Base-by-base conservation (phyloP, 2,329 filamentous ascomycete species). In the Xylaria sp. region DNA sequence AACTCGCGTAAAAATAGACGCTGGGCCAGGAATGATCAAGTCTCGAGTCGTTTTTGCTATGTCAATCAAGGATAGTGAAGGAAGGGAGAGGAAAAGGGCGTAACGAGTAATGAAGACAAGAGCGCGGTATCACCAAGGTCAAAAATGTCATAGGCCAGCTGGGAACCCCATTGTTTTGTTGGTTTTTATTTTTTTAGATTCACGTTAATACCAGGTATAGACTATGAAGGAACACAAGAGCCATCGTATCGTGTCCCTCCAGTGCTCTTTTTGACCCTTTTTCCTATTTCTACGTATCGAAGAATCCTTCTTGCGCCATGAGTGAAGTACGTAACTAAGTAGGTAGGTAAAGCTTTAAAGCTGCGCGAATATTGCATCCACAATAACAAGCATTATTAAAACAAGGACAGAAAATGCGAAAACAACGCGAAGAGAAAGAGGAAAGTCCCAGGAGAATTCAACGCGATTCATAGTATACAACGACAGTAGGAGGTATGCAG, bases 1-100 rank as follows among this genome's bases (percentile, higher is more conserved):
- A 85, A 63, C 66, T 76, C 76, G 72, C 73, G 58, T 79, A 75
- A 15, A n/a, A 30, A 34, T 23, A 25, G 74, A 60, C n/a, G 43
- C 23, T 58, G 18, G n/a, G 32, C 15, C 12, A 30, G 48, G 23
- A 18, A 30, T 5, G 25, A 13, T 20, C 12, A 56, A 9, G 25
- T 41, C 20, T 60, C n/a, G 23, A 25, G 18, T 23, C 59, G 53
- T 12, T 53, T 53, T 45, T 43, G 12, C 32, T 23, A 62, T 53
- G 15, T 25, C 9, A 30, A n/a, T n/a, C 32, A 34, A 20, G 46
- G 20, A 28, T 30, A 32, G 20, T 53, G 28, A n/a, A 23, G 23
- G 18, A 10, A 25, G n/a, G 41, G 18, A 23, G 46, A 50, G 55
- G n/a, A 41, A 12, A 18, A 53, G 45, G 56, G 48, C 63, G 28